Evolutionary conservation across 2,329 filamentous ascomycete genomes (phyloP).

Genomic region (Orbilia quercus): DNA sequence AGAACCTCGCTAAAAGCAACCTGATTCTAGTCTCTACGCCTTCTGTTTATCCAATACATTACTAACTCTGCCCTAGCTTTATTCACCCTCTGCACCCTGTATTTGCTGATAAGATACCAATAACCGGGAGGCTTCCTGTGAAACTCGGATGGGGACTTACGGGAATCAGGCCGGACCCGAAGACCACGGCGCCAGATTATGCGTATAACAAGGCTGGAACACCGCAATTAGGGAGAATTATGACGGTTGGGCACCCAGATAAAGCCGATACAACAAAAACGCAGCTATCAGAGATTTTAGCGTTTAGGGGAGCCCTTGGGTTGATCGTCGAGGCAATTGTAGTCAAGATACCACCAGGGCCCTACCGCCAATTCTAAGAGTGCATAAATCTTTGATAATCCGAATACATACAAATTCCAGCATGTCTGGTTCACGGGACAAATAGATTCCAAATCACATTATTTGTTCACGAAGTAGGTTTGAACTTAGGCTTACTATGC

Average conservation of each 20-base stretch:
- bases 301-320: conserved; percentile 3
- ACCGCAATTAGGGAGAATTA: conserved; percentile 20
- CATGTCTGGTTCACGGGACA: too few species aligned
- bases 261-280: conserved; percentile 25
- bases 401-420: too few species aligned
- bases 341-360: conserved; percentile 19
- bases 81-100: conserved; percentile 17
- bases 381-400: too few species aligned
- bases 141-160: conserved; percentile 13
- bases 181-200: conserved; percentile 22
- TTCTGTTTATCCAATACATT: conserved; percentile 20
- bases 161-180: conserved; percentile 26
- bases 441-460: too few species aligned
- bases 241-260: conserved; percentile 29
- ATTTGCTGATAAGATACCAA: not conserved
- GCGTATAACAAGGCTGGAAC: conserved; percentile 8
- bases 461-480: too few species aligned
- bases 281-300: not conserved
- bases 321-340: conserved; percentile 39
- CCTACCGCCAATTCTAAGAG: conserved; percentile 23
- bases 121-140: not conserved
- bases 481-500: too few species aligned
- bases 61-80: conserved; percentile 10
- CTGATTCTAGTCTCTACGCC: conserved; percentile 22
- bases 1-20: too few species aligned